Evolutionary conservation across 73 alveolate genomes (phyloP), one percentile per base, ranked within the genome.

Genomic region (Strombidium stylifer): DNA sequence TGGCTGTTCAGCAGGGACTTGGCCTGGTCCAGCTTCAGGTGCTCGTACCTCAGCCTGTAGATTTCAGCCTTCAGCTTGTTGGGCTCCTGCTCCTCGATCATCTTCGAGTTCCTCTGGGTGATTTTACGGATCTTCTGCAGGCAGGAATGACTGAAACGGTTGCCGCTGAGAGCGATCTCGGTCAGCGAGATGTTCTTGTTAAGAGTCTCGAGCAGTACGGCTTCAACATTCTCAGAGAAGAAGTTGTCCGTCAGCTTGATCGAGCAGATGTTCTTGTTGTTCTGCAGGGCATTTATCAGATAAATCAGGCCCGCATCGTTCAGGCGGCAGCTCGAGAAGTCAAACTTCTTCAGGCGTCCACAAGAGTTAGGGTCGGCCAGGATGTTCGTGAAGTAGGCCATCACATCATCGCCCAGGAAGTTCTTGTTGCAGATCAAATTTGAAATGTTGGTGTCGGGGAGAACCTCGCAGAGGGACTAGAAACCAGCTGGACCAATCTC

Each of bases 141-240:
- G 57, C 99, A 94, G 47, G 94, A 84, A 58, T 90, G 95, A 48
- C 97, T 85, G 53, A 95, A 81, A 69, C 99, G 53, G 66, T 95
- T 95, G n/a, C 98, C 95, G 16, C 73, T 76, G 51, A 95, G 81
- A 37, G 59, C 93, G 20, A 95, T 76, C 49, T 94, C 94, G 46
- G 84, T 75, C 28, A 94, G 65, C 27, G 82, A 46, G 25, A 94
- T 73, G 74, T 94, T 94, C 62, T 93, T 93, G 70, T 95, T 96
- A 26, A 93, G 80, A 28, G 93, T 89, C 69, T 95, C 96, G 44
- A 95, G 80, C 20, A 95, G 66, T 0, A 93, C 73, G 46, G 92
- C 89, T 61, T 94, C 99, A 7, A 94, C 90, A 56, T 92, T 91
- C 70, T 94, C 98, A 28, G 92, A 67, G 82, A 95, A 92, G 91